phyloP scores from a whole-genome alignment of 1,284 basidiomycete species.

The Abortiporus biennis region DNA sequence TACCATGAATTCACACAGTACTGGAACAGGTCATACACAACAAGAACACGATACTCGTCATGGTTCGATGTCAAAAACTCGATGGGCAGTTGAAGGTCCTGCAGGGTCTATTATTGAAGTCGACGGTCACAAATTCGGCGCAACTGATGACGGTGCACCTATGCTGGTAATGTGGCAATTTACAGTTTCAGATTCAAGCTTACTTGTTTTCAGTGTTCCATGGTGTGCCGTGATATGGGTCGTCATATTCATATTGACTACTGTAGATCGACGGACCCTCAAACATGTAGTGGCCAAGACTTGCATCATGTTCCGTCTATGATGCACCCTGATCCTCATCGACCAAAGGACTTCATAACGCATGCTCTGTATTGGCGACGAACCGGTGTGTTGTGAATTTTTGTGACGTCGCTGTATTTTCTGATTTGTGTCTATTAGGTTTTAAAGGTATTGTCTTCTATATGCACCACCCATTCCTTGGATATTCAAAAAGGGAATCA shows the following conservation, averaged over 20 bases:
- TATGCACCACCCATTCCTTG: not conserved
- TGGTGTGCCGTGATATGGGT: slow-evolving; percentile 49
- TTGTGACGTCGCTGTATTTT: not conserved
- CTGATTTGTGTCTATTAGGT: slow-evolving; percentile 25
- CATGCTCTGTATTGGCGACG: slow-evolving; percentile 54
- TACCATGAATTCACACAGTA: not conserved
- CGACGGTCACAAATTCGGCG: slow-evolving; percentile 46
- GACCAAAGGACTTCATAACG: slow-evolving; percentile 47
- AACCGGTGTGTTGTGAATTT: slow-evolving; percentile 31
- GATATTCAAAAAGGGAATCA: not conserved
- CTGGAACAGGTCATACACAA: slow-evolving; percentile 45
- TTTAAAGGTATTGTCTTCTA: slow-evolving; percentile 25
- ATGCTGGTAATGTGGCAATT: slow-evolving; percentile 38
- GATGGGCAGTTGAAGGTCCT: slow-evolving; percentile 49
- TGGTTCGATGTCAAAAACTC: slow-evolving; percentile 53
- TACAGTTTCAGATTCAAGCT: not conserved
- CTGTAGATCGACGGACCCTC: slow-evolving; percentile 36
- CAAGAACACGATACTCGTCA: slow-evolving; percentile 57
- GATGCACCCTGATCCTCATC: slow-evolving; percentile 38
- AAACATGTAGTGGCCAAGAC: slow-evolving; percentile 35
- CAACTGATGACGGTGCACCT: slow-evolving; percentile 55
- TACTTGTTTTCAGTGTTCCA: slow-evolving; percentile 32
- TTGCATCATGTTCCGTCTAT: slow-evolving; percentile 38
- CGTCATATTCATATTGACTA: slow-evolving; percentile 52
- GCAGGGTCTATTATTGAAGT: slow-evolving; percentile 44